Evolutionary conservation across 2,329 filamentous ascomycete genomes (phyloP).

Genomic region (Pseudogymnoascus sp.): DNA sequence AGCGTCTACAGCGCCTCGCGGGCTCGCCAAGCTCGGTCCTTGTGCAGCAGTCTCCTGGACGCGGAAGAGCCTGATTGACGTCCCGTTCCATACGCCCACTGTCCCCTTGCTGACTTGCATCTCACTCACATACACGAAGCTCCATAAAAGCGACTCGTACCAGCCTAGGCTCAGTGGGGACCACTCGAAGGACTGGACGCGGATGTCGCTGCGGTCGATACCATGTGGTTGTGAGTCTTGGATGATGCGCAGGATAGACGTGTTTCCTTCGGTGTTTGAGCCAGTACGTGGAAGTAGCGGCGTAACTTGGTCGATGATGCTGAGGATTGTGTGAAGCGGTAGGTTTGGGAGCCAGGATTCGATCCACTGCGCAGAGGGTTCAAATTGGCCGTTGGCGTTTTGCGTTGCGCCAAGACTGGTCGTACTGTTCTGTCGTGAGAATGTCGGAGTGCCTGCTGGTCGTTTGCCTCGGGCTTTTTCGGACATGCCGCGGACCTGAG

Average conservation of each 20-base stretch:
- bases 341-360: conserved; percentile 90
- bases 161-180: conserved; percentile 81
- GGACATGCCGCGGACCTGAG: conserved; percentile 84
- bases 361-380: conserved; percentile 77
- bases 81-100: conserved; percentile 91
- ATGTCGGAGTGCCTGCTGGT: conserved; percentile 72
- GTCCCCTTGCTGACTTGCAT: conserved; percentile 81
- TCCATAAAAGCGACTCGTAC: conserved; percentile 94
- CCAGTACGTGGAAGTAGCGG: conserved; percentile 42
- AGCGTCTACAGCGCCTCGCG: conserved; percentile 84
- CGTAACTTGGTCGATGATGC: conserved; percentile 60
- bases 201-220: conserved; percentile 65
- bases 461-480: conserved; percentile 96
- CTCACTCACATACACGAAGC: conserved; percentile 83
- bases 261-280: conserved; percentile 36
- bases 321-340: conserved; percentile 78
- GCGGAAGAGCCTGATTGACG: conserved; percentile 76
- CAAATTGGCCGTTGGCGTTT: conserved; percentile 50
- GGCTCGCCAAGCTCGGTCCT: conserved; percentile 74
- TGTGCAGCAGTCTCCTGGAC: conserved; percentile 77
- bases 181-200: conserved; percentile 91
- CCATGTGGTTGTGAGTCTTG: conserved; percentile 55
- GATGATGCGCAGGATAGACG: conserved; percentile 46
- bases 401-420: conserved; percentile 51
- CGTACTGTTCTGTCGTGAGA: conserved; percentile 84